Evolutionary conservation across 2,329 filamentous ascomycete species (phyloP).

Genomic region (Alternaria solani): DNA sequence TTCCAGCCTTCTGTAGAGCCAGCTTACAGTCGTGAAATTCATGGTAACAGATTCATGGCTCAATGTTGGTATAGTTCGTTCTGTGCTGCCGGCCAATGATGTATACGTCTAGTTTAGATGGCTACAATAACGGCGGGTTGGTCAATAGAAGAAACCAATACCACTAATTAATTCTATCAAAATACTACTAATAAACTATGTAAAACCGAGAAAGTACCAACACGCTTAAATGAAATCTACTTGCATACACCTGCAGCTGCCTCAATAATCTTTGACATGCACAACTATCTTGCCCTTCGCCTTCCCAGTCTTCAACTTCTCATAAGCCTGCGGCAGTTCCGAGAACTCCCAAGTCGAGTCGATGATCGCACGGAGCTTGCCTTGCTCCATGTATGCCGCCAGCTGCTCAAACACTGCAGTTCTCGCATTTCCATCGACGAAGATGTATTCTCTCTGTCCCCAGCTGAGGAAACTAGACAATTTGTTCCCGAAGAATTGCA

Average conservation of each 20-base stretch:
- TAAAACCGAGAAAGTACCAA: neutral
- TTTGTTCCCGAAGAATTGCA: conserved; percentile 2
- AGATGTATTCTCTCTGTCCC: conserved; percentile 10
- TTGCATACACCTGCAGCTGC: neutral
- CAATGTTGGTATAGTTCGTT: neutral
- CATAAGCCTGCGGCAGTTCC: conserved; percentile 63
- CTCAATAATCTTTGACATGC: conserved; percentile 14
- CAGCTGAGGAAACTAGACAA: neutral
- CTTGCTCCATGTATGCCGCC: conserved; percentile 63
- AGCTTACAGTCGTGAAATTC: too few relatives aligned
- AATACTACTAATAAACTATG: neutral
- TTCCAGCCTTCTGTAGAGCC: too few relatives aligned
- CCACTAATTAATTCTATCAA: neutral
- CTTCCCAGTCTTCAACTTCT: conserved; percentile 62
- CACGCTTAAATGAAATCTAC: neutral
- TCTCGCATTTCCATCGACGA: conserved; percentile 38
- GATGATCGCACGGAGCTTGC: conserved; percentile 63
- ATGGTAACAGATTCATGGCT: neutral
- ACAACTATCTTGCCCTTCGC: conserved; percentile 66
- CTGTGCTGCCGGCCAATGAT: too few relatives aligned
- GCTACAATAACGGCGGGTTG: neutral
- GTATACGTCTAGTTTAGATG: neutral
- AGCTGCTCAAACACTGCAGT: conserved; percentile 48
- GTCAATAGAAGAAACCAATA: neutral
- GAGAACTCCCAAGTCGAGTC: conserved; percentile 63